Evolutionary conservation across 1,139 yeast genomes (phyloP), one percentile per base, ranked within the genome.

Genomic region (Yamadazyma jaroonii): DNA sequence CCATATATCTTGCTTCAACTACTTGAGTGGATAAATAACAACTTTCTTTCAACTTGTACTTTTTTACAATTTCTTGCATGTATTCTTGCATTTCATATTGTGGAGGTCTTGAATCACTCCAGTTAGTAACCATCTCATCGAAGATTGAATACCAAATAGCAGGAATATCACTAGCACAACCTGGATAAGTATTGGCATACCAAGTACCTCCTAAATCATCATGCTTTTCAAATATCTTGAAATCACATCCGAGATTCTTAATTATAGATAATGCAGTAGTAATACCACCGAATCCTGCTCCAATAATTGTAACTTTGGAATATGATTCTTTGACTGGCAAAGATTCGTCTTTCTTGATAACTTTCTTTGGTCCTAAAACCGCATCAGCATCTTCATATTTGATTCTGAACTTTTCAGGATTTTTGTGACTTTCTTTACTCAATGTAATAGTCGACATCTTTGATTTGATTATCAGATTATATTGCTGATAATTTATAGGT

Each of bases 151-250:
- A 71, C 71, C 76, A 74, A 25, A 71, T 49, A 2, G 75, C 73
- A 3, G 79, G 80, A 38, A 73, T 66, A 48, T 71, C 77, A 20
- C 72, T 64, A 27, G 78, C 79, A 50, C 77, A 73, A 5, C 79
- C 79, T 3, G 79, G 80, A 45, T 74, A 74, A 3, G 75, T 62
- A 46, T 74, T 74, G 35, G 76, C 74, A 52, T 64, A 67, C 80
- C 80, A 74, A 27, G 78, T 72, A 5, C 80, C 80, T n/a, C 80
- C 80, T 41, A 72, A 61, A 35, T 64, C 56, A 35, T 55, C 59
- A 41, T 68, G 75, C 43, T 67, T 66, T 42, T 74, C 80, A 43
- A 67, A 72, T 6, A 73, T 54, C 15, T 50, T 62, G 44, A 61
- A 60, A 50, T 60, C 77, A 9, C 35, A 24, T 29, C 57, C 62